Conservation (phyloP, 352 stramenopile species). For the Phytophthora pini region DNA sequence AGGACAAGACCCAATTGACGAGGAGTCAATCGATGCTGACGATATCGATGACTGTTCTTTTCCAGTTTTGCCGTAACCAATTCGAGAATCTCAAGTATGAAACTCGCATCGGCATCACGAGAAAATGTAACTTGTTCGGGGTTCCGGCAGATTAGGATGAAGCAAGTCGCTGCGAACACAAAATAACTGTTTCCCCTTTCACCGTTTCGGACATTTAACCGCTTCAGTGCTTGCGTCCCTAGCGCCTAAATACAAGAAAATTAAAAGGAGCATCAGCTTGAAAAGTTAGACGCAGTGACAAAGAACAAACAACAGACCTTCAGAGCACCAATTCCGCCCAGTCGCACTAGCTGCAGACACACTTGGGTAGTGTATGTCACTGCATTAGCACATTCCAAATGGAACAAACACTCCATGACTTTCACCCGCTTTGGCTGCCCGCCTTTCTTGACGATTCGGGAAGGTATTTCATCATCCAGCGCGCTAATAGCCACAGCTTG, state of each 20-base stretch:
- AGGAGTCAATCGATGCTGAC: slow-evolving; percentile 27
- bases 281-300: neutral
- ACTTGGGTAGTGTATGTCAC: slow-evolving; percentile 38
- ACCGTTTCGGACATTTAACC: slow-evolving; percentile 12
- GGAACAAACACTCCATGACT: slow-evolving; percentile 45
- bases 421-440: slow-evolving; percentile 32
- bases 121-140: slow-evolving; percentile 14
- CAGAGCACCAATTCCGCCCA: slow-evolving; percentile 45
- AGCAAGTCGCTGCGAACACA: slow-evolving; percentile 54
- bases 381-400: slow-evolving; percentile 30
- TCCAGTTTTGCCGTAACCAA: slow-evolving; percentile 29
- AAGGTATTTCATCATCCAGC: slow-evolving; percentile 36
- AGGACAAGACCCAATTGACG: slow-evolving; percentile 40
- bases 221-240: slow-evolving; percentile 30
- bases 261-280: slow-evolving; percentile 6
- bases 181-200: slow-evolving; percentile 37
- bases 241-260: slow-evolving; percentile 26
- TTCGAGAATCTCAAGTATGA: slow-evolving; percentile 27
- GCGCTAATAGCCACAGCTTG: slow-evolving; percentile 27
- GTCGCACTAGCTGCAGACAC: slow-evolving; percentile 40
- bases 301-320: slow-evolving; percentile 40
- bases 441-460: slow-evolving; percentile 27
- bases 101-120: slow-evolving; percentile 5
- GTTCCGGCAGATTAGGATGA: slow-evolving; percentile 40
- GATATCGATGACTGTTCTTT: slow-evolving; percentile 20